Conservation (phyloP, 2,329 filamentous ascomycete genomes). For the Lachnellula arida region DNA sequence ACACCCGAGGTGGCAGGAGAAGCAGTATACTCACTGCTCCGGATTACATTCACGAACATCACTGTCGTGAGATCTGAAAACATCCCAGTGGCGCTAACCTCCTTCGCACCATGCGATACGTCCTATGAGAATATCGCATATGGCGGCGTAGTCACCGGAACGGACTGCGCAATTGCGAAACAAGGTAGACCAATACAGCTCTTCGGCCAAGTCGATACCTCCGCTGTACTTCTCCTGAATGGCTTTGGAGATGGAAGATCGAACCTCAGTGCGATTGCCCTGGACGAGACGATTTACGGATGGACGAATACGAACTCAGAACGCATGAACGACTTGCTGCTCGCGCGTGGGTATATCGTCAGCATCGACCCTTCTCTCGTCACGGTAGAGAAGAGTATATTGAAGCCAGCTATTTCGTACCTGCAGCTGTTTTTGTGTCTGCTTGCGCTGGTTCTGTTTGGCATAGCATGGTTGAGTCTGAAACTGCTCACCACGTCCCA, state of each 20-base stretch:
- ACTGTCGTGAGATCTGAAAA: slow-evolving; percentile 2
- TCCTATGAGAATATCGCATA: slow-evolving; percentile 2
- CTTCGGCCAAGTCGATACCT: slow-evolving; percentile 2
- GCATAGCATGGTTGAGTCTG: background rate
- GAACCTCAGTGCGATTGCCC: background rate
- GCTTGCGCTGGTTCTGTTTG: background rate
- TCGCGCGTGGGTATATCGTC: background rate
- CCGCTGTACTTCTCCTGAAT: slow-evolving; percentile 1
- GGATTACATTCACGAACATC: slow-evolving; percentile 1
- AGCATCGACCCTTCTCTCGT: slow-evolving; percentile 2
- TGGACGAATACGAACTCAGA: background rate
- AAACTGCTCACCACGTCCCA: background rate
- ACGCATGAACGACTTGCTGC: background rate
- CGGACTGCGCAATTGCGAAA: background rate
- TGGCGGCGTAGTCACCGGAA: background rate
- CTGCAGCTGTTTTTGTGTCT: slow-evolving; percentile 2
- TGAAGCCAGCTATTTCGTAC: slow-evolving; percentile 1
- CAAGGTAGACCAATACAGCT: background rate
- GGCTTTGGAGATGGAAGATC: slow-evolving; percentile 1
- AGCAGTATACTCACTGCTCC: background rate
- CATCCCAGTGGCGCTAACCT: background rate
- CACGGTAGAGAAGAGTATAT: background rate
- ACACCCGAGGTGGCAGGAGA: background rate
- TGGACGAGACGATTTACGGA: background rate
- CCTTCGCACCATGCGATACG: background rate